phyloP scores from a whole-genome alignment of 2,329 filamentous ascomycete genomes.

The Fusarium robinianum region DNA sequence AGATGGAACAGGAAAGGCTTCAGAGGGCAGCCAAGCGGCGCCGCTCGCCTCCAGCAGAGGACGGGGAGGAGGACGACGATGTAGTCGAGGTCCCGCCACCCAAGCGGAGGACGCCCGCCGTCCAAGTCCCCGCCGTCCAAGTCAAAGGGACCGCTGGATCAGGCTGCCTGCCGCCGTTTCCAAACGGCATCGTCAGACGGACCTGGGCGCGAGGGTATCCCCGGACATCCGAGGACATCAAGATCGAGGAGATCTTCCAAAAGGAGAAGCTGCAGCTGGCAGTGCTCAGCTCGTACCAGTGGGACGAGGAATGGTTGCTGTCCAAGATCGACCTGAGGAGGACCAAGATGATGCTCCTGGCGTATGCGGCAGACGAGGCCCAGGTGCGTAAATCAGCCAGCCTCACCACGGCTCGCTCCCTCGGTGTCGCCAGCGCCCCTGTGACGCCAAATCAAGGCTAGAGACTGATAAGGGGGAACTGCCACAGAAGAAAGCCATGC shows the following conservation, averaged over 20 bases:
- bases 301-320: conserved; percentile 80
- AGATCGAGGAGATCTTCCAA: conserved; percentile 84
- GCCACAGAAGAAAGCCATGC: conserved; percentile 52
- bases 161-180: conserved; percentile 50
- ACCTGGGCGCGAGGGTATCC: conserved; percentile 73
- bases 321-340: conserved; percentile 65
- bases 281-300: conserved; percentile 84
- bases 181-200: conserved; percentile 73
- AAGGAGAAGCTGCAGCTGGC: conserved; percentile 72
- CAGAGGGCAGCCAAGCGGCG: conserved; percentile 66
- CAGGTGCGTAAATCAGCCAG: conserved; percentile 55
- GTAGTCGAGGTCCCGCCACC: conserved; percentile 37
- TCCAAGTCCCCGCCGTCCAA: conserved; percentile 13
- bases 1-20: conserved; percentile 85
- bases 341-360: conserved; percentile 66
- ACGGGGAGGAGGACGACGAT: conserved; percentile 35
- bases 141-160: too few relatives aligned
- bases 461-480: conserved; percentile 25
- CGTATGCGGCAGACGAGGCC: conserved; percentile 56
- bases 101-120: conserved; percentile 28
- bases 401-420: conserved; percentile 11
- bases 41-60: conserved; percentile 29
- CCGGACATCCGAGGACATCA: conserved; percentile 73
- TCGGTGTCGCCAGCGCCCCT: conserved; percentile 3
- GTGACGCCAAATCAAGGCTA: conserved; percentile 10